These are phyloP conservation scores for Apophysomyces elegans DNA, from an alignment of 371 early-diverging fungal genomes.

Conservation along the genomic window DNA sequence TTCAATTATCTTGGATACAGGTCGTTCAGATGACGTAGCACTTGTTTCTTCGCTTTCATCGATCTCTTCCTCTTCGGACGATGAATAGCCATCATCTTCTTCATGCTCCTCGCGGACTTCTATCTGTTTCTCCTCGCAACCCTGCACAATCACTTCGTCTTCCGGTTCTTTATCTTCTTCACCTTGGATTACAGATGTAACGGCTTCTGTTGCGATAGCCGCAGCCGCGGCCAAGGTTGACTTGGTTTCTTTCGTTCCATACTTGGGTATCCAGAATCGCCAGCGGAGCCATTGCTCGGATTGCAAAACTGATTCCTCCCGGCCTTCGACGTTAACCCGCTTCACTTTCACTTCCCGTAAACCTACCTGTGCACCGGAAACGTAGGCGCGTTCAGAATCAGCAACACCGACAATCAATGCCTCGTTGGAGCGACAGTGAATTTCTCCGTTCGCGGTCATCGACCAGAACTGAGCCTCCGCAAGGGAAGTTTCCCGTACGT, in stretches of 20 bases:
- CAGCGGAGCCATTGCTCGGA: conserved; percentile 47
- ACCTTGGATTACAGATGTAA: neutral
- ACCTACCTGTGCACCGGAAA: conserved; percentile 47
- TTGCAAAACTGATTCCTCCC: conserved; percentile 25
- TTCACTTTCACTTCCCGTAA: conserved; percentile 29
- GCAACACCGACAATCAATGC: conserved; percentile 39
- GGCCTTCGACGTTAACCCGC: conserved; percentile 28
- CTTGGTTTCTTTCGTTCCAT: conserved; percentile 27
- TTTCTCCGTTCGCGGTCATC: conserved; percentile 44
- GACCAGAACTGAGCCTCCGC: conserved; percentile 49
- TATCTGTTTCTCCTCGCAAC: conserved; percentile 31
- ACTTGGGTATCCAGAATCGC: conserved; percentile 46
- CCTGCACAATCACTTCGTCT: conserved; percentile 31
- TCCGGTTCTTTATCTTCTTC: neutral
- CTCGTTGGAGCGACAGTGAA: conserved; percentile 41
- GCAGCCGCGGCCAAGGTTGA: conserved; percentile 11
- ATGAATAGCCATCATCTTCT: conserved; percentile 33
- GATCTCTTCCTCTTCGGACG: conserved; percentile 26
- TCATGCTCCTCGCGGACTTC: conserved; percentile 35
- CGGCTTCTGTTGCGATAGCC: conserved; percentile 12
- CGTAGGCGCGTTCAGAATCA: conserved; percentile 25
- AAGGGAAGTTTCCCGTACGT: conserved; percentile 28
- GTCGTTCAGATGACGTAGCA: conserved; percentile 9
- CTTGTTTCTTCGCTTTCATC: conserved; percentile 29
- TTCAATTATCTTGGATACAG: neutral